Evolutionary conservation across 805 yeast species (phyloP), one percentile per base, ranked within the genome.

Genomic region (Metschnikowia cerradonensis): DNA sequence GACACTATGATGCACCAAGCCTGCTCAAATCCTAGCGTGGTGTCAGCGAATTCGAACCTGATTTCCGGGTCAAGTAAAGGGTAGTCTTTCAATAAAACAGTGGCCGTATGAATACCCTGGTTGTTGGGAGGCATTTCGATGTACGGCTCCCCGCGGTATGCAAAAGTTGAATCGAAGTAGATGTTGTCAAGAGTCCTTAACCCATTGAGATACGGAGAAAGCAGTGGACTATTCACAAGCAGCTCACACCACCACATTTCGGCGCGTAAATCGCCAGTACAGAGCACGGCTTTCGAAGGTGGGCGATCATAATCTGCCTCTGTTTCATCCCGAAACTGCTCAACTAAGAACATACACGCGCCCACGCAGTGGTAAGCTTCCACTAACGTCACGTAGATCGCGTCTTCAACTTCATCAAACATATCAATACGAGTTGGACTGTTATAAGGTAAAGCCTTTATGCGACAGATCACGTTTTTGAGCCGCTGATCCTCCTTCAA

Each of bases 311-410:
- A 23, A 11, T 35, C 30, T 11, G 45, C 20, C 6, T 23, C 32
- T 3, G 15, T 4, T n/a, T 34, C 4, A 10, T 10, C 31, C 10
- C 34, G 22, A 26, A 23, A 34, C 40, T 20, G 47, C 52, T 77
- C 78, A 1, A 82, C 50, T 30, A 82, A 67, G 50, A 78, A 76
- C 82, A 82, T 79, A 2, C 72, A 69, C 3, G 84, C 71, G 3
- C 86, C 87, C 11, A 84, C 80, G 58, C 87, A 82, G 56, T 82
- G 88, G 57, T 81, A 73, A 0, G 82, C 73, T 5, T 73, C 73
- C 2, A 82, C 67, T 26, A 77, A 58, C 1, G 81, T 75, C 2
- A 81, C 62, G 6, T 48, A 59, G 5, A 80, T 45, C 49, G 40
- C 45, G 1, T 31, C 22, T 1, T 47, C 39, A 6, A 45, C 57